A percentile compares a stretch with the other conserved stretches of the same genome.
These are phyloP conservation scores for Eurotiales sp. DNA, from an alignment of 2,329 filamentous ascomycete genomes.

Conservation along the genomic window DNA sequence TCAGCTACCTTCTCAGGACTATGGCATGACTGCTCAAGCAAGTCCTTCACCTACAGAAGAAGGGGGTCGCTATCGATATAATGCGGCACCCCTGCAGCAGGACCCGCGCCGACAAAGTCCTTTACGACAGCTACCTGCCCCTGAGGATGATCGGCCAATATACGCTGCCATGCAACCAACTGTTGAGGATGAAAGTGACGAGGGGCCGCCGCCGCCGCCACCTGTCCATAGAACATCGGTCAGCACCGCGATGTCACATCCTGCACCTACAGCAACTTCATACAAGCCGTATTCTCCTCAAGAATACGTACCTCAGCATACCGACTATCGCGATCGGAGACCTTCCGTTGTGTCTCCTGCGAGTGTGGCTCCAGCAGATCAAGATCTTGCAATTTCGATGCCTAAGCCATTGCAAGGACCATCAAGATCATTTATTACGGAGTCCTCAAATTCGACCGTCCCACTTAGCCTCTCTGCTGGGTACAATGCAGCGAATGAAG, in stretches of 20 bases:
- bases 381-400: conserved; percentile 18
- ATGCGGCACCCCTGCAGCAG: conserved; percentile 40
- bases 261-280: conserved; percentile 22
- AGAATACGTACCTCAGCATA: conserved; percentile 21
- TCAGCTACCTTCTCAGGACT: conserved; percentile 1
- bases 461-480: conserved; percentile 42
- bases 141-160: conserved; percentile 31
- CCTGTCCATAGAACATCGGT: conserved; percentile 33
- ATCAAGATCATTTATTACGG: conserved; percentile 14
- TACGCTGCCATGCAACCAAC: conserved; percentile 46
- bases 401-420: conserved; percentile 23
- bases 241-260: conserved; percentile 24
- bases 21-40: neutral
- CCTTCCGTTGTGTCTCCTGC: conserved; percentile 15
- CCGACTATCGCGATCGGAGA: conserved; percentile 4
- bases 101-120: conserved; percentile 30
- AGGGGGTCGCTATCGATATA: conserved; percentile 41
- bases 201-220: conserved; percentile 32
- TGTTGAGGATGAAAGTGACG: conserved; percentile 44
- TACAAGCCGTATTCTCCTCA: conserved; percentile 27
- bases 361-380: conserved; percentile 19
- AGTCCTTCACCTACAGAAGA: conserved; percentile 3
- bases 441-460: conserved; percentile 25
- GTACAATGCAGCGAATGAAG: conserved; percentile 31
- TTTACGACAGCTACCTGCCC: conserved; percentile 22